These are phyloP conservation scores for Amanita exitialis DNA, from an alignment of 768 basidiomycete species.

Conservation along the genomic window DNA sequence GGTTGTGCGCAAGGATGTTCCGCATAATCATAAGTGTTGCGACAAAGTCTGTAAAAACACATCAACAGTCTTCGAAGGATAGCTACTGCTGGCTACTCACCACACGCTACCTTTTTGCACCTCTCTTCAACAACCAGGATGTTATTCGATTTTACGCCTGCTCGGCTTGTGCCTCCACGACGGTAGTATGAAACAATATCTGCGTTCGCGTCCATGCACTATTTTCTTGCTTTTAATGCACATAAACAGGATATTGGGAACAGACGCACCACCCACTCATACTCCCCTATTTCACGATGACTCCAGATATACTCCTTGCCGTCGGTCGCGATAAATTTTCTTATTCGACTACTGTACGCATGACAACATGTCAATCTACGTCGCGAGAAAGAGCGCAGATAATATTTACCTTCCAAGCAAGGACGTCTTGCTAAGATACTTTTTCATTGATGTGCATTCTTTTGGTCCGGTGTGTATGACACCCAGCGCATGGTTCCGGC, in stretches of 20 bases:
- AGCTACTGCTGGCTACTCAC: slow-evolving; percentile 22
- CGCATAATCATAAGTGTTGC: slow-evolving; percentile 57
- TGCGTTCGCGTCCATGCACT: slow-evolving; percentile 48
- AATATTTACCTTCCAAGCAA: slow-evolving; percentile 29
- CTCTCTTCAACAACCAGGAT: slow-evolving; percentile 55
- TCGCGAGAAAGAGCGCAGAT: not conserved
- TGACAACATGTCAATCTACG: not conserved
- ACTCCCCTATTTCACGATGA: slow-evolving; percentile 31
- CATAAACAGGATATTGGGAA: not conserved
- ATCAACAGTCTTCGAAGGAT: slow-evolving; percentile 2
- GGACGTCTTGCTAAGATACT: slow-evolving; percentile 39
- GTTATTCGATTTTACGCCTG: slow-evolving; percentile 35
- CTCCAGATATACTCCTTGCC: slow-evolving; percentile 55
- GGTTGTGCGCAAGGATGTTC: slow-evolving; percentile 39
- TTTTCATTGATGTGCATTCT: slow-evolving; percentile 31
- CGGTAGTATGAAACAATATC: slow-evolving; percentile 52
- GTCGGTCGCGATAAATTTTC: slow-evolving; percentile 51
- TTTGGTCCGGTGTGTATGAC: slow-evolving; percentile 34
- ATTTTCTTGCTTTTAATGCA: not conserved
- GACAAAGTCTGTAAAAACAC: slow-evolving; percentile 36
- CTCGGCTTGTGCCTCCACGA: slow-evolving; percentile 41
- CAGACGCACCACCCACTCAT: slow-evolving; percentile 56
- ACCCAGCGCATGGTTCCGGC: slow-evolving; percentile 37
- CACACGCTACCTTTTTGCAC: slow-evolving; percentile 44
- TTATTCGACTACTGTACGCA: slow-evolving; percentile 25